These are phyloP conservation scores for Pistacia vera DNA, from an alignment of 345 rosid genomes.

Conservation along the genomic window DNA sequence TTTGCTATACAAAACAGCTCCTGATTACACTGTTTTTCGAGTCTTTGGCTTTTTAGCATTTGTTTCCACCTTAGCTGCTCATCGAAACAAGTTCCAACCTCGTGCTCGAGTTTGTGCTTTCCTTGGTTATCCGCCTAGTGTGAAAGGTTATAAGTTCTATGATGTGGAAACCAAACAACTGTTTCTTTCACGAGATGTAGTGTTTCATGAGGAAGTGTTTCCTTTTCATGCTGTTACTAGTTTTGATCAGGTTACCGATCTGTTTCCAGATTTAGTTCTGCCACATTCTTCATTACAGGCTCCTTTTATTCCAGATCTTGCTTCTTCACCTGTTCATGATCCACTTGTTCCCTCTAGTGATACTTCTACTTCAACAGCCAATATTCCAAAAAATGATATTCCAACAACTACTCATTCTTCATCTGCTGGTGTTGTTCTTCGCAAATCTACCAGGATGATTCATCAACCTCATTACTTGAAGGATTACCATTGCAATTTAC, in stretches of 20 bases:
- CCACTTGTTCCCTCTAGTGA: too few relatives aligned
- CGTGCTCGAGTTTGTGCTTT: background rate
- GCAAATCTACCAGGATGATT: background rate
- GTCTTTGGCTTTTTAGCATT: background rate
- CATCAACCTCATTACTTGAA: background rate
- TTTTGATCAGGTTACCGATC: background rate
- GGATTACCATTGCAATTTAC: background rate
- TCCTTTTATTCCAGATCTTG: background rate
- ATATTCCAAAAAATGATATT: too few relatives aligned
- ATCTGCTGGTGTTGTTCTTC: background rate
- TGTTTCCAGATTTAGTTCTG: background rate
- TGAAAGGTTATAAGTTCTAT: conserved; percentile 2
- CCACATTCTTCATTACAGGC: too few relatives aligned
- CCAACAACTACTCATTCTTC: background rate
- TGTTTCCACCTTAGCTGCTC: background rate
- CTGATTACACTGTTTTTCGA: background rate
- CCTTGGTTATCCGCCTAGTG: background rate
- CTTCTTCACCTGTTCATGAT: background rate
- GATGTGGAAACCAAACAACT: background rate
- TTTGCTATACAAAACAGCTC: background rate
- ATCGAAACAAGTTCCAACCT: background rate
- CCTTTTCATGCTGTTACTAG: background rate
- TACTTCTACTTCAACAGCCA: background rate
- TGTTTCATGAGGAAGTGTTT: background rate
- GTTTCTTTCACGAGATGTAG: background rate